Conservation (phyloP, 2,329 filamentous ascomycete genomes). For the Gaeumannomyces sp. region DNA sequence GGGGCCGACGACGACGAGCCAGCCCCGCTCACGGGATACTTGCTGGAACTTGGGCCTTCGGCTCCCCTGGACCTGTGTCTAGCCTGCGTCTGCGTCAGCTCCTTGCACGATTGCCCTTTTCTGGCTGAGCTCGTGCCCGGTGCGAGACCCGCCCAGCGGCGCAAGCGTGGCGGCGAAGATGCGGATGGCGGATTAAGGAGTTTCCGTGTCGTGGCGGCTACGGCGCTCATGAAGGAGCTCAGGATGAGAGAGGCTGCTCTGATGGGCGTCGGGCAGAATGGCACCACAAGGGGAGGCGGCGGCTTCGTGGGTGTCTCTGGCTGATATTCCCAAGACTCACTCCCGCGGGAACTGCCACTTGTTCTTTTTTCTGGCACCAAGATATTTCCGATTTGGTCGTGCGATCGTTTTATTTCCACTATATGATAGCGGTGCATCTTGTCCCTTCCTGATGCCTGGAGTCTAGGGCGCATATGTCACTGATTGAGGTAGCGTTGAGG, state of each 20-base stretch:
- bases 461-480: too few species aligned
- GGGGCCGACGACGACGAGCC: background rate
- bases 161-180: slow-evolving; percentile 7
- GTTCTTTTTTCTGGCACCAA: background rate
- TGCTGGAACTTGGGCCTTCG: slow-evolving; percentile 8
- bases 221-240: slow-evolving; percentile 25
- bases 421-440: too few species aligned
- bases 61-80: slow-evolving; percentile 24
- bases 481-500: too few species aligned
- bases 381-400: background rate
- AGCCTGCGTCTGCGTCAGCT: slow-evolving; percentile 22
- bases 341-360: background rate
- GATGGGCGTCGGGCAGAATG: slow-evolving; percentile 10
- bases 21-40: slow-evolving; percentile 3
- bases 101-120: slow-evolving; percentile 4
- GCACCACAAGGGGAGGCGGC: background rate
- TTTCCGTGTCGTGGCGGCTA: slow-evolving; percentile 26
- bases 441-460: too few species aligned
- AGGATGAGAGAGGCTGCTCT: background rate
- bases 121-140: slow-evolving; percentile 3
- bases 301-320: slow-evolving; percentile 8
- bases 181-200: slow-evolving; percentile 18
- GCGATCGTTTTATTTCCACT: background rate
- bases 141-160: slow-evolving; percentile 1
- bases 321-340: background rate